Conservation (phyloP, 768 basidiomycete species). For the Suillus hirtellus region DNA sequence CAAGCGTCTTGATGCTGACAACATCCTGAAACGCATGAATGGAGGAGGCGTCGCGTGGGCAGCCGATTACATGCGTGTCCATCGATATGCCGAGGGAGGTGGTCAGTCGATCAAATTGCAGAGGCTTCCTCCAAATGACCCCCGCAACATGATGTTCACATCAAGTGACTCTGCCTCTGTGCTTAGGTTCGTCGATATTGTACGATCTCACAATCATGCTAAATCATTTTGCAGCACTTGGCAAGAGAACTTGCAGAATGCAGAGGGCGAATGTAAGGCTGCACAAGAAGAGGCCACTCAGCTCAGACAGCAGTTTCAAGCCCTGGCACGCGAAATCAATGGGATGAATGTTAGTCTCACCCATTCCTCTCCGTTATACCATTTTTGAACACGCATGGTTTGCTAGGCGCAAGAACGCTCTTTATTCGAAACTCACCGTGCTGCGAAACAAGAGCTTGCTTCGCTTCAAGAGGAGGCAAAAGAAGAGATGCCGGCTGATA, state of each 20-base stretch:
- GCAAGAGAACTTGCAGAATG: slow-evolving; percentile 37
- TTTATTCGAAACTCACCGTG: slow-evolving; percentile 26
- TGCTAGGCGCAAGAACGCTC: slow-evolving; percentile 22
- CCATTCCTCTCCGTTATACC: not conserved
- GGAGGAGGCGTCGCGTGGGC: slow-evolving; percentile 65
- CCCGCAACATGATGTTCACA: slow-evolving; percentile 51
- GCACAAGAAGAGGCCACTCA: slow-evolving; percentile 29
- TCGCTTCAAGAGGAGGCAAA: slow-evolving; percentile 60
- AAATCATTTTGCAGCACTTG: slow-evolving; percentile 42
- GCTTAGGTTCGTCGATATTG: slow-evolving; percentile 40
- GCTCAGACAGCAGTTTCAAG: slow-evolving; percentile 32
- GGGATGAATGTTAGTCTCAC: slow-evolving; percentile 34
- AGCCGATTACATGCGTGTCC: slow-evolving; percentile 60
- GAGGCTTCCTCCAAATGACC: slow-evolving; percentile 32
- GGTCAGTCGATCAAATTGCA: slow-evolving; percentile 47
- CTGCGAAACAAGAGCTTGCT: slow-evolving; percentile 37
- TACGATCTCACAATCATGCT: not conserved
- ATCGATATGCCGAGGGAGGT: slow-evolving; percentile 70
- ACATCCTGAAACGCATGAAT: slow-evolving; percentile 41
- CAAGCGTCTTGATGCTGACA: slow-evolving; percentile 65
- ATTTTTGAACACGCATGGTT: not conserved
- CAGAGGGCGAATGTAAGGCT: slow-evolving; percentile 39
- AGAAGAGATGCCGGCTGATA: slow-evolving; percentile 65
- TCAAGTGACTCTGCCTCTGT: slow-evolving; percentile 50
- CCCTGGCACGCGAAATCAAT: slow-evolving; percentile 31